Evolutionary conservation across 1,139 yeast species (phyloP).

Genomic region (Pichia sp.): DNA sequence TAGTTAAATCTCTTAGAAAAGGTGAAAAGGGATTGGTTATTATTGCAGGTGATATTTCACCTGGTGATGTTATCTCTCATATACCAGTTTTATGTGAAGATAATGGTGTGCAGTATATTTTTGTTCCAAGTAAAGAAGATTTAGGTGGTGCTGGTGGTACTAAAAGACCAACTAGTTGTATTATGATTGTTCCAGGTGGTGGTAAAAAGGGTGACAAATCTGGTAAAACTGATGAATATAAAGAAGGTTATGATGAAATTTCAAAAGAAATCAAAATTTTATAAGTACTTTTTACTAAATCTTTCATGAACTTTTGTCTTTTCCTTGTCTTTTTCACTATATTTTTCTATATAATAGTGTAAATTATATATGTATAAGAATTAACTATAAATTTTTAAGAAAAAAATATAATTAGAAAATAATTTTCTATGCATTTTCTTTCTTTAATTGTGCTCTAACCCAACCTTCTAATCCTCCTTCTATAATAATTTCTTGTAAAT

Average conservation of each 20-base stretch:
- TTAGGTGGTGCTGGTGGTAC: slow-evolving; percentile 98
- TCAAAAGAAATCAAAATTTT: slow-evolving; percentile 74
- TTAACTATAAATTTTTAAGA: too few species aligned
- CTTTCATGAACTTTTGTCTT: neutral
- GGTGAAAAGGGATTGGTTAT: slow-evolving; percentile 96
- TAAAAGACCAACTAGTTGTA: slow-evolving; percentile 97
- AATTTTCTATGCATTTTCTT: slow-evolving; percentile 7
- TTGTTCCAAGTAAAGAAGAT: slow-evolving; percentile 96
- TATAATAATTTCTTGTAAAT: slow-evolving; percentile 91
- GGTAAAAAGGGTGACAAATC: slow-evolving; percentile 76
- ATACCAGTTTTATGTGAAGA: slow-evolving; percentile 97
- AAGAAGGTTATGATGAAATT: slow-evolving; percentile 86
- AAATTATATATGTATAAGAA: too few species aligned
- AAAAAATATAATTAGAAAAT: neutral
- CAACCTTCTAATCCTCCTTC: slow-evolving; percentile 98
- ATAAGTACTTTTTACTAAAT: slow-evolving; percentile 14
- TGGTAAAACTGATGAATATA: slow-evolving; percentile 79
- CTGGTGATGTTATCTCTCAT: slow-evolving; percentile 94
- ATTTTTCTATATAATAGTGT: neutral
- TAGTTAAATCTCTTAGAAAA: slow-evolving; percentile 93
- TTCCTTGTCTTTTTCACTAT: neutral
- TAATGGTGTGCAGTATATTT: slow-evolving; percentile 78
- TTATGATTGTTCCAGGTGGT: slow-evolving; percentile 95
- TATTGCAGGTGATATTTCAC: slow-evolving; percentile 97
- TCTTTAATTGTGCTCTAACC: slow-evolving; percentile 72